A percentile compares a stretch with the other conserved stretches of the same genome.
Conservation (phyloP, 371 early-diverging fungal species). For the Haplosporangium sp. region DNA sequence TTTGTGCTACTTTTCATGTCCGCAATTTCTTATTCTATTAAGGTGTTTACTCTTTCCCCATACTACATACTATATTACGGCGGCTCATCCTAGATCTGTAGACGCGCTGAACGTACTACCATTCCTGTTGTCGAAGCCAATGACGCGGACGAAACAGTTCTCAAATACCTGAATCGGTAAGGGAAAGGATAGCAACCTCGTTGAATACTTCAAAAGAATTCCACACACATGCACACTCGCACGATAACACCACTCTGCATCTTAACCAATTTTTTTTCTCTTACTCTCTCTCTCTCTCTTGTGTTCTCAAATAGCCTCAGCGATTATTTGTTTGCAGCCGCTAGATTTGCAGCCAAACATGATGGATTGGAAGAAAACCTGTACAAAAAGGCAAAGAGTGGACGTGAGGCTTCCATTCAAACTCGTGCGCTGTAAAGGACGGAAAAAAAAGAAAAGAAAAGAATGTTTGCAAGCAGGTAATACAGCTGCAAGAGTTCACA, state of each 20-base stretch:
- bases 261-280: background rate
- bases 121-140: slow-evolving; percentile 78
- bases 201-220: too few species aligned
- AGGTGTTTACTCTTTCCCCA: background rate
- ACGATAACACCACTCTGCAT: background rate
- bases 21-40: too few species aligned
- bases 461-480: too few species aligned
- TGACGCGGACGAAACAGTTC: slow-evolving; percentile 71
- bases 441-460: background rate
- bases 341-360: slow-evolving; percentile 79
- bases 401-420: slow-evolving; percentile 43
- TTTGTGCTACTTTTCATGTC: too few species aligned
- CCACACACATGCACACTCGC: too few species aligned
- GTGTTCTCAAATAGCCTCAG: slow-evolving; percentile 71
- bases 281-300: slow-evolving; percentile 22
- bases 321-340: slow-evolving; percentile 91
- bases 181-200: background rate
- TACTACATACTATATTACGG: background rate
- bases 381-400: slow-evolving; percentile 64
- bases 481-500: too few species aligned
- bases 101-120: slow-evolving; percentile 88
- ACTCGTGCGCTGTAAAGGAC: slow-evolving; percentile 24
- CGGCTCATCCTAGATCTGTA: slow-evolving; percentile 65
- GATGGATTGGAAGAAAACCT: slow-evolving; percentile 76
- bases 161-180: slow-evolving; percentile 80